Base-by-base conservation (phyloP, 176 grass and related monocot genomes). In the Aegilops longissima region DNA sequence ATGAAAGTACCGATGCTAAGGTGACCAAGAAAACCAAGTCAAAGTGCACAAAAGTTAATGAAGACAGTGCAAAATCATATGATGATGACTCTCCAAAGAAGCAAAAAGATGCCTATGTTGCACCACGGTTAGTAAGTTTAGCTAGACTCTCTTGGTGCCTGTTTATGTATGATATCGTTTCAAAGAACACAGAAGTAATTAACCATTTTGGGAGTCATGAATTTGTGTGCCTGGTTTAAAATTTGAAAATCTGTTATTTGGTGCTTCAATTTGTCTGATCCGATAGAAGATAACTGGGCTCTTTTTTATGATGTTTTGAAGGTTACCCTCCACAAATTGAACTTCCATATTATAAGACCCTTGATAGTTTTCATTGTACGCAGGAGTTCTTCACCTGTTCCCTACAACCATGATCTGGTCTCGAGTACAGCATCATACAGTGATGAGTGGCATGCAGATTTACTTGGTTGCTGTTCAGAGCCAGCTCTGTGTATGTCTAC, bases 381-480 rank as follows among this genome's bases (percentile, higher is more conserved):
- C 91, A 97, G 93, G 88, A 86, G 10, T 82, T 61, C 88, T 92
- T 88, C 91, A 56, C 85, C 90, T 76, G 76, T 88, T 74, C 82
- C 88, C 12, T 87, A 92, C 76, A 87, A 86, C 54, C 79, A 88
- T 83, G 70, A 97, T 86, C 52, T 67, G 59, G 76, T 86, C 36
- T 90, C 83, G 18, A 88, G 77, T 31, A 85, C 82, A 88, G 89
- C 87, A 83, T 88, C 84, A 51, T 56, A 86, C 31, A 85, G 83
- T 24, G 85, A 89, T 12, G 93, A 98, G 66, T 98, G 95, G 97
- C 90, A 94, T 96, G 80, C 97, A 66, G 97, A 99, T 90, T 94
- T 99, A 84, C 94, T 99, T 87, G 97, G 94, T 70, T 99, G 97
- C 87, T 96, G 97, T 92, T 92, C 97, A 66, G 97, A 99, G 77